Percentiles rank a stretch among this genome's conserved stretches.
Evolutionary conservation across 2,329 filamentous ascomycete species (phyloP).

Genomic region (Sclerotinia nivalis): DNA sequence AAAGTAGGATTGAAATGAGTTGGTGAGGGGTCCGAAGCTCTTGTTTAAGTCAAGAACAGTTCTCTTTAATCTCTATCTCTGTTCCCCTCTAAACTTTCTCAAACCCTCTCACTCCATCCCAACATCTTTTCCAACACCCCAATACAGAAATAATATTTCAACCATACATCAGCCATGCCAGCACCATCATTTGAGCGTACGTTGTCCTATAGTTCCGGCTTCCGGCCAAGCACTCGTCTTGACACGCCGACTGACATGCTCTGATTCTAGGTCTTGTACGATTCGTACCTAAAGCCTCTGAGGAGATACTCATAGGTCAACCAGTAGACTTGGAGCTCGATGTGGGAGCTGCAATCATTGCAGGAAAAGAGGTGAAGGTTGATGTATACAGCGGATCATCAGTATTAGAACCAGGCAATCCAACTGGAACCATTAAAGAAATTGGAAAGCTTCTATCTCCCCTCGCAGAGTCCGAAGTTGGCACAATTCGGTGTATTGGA

Average conservation of each 20-base stretch:
- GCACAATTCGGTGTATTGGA: constrained; percentile 52
- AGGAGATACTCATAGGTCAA: constrained; percentile 56
- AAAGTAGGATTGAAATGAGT: constrained; percentile 1
- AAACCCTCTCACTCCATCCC: background rate
- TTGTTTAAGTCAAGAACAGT: constrained; percentile 3
- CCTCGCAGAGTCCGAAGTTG: constrained; percentile 47
- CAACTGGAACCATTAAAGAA: constrained; percentile 50
- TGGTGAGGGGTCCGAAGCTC: background rate
- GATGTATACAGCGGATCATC: constrained; percentile 59
- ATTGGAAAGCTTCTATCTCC: constrained; percentile 49
- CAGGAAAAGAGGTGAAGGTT: constrained; percentile 57
- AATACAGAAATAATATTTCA: background rate
- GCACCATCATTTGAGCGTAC: constrained; percentile 33
- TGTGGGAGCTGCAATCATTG: constrained; percentile 57
- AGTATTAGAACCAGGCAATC: constrained; percentile 54
- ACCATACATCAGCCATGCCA: constrained; percentile 18
- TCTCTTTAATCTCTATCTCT: background rate
- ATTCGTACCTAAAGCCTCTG: constrained; percentile 55
- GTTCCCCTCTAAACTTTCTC: background rate
- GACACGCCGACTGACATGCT: constrained; percentile 1
- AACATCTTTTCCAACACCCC: background rate
- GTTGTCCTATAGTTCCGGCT: constrained; percentile 14
- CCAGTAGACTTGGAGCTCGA: constrained; percentile 52
- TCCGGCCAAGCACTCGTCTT: background rate
- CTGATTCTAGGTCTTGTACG: constrained; percentile 56